A percentile compares a stretch with the other conserved stretches of the same genome.
These are phyloP conservation scores for Penicillium occitanis DNA, from an alignment of 2,329 filamentous ascomycete genomes.

Conservation along the genomic window DNA sequence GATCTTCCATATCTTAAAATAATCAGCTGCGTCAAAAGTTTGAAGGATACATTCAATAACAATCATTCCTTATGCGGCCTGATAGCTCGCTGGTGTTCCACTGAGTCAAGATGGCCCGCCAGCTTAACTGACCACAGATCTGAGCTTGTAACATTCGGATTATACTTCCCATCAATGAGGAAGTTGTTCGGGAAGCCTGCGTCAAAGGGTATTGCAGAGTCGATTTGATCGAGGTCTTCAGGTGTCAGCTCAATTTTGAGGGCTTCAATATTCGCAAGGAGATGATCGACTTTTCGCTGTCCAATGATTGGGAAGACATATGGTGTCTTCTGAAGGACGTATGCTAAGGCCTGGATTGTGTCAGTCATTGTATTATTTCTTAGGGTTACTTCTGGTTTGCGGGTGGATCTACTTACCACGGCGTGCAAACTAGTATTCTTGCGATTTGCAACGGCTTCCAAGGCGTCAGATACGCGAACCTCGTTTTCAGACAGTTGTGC, in stretches of 20 bases:
- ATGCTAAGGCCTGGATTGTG: conserved; percentile 11
- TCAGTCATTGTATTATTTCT: background rate
- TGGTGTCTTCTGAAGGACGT: conserved; percentile 45
- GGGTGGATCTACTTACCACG: conserved; percentile 2
- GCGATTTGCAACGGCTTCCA: conserved; percentile 26
- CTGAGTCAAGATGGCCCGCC: background rate
- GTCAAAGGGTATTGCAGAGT: conserved; percentile 53
- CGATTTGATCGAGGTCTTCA: conserved; percentile 55
- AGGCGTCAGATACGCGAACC: conserved; percentile 21
- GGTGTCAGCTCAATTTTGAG: conserved; percentile 51
- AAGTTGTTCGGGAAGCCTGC: conserved; percentile 52
- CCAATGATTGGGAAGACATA: conserved; percentile 56
- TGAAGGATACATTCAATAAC: background rate
- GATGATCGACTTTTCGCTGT: conserved; percentile 50
- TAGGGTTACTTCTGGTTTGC: background rate
- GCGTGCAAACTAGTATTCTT: conserved; percentile 15
- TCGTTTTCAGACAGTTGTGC: conserved; percentile 22
- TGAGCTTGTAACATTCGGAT: background rate
- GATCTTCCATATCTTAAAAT: background rate
- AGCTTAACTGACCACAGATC: background rate
- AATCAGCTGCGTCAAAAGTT: background rate
- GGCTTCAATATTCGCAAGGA: conserved; percentile 55
- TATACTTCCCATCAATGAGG: background rate
- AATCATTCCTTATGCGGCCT: background rate
- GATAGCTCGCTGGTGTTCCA: background rate